Percentiles rank a stretch among this genome's conserved stretches.
These are phyloP conservation scores for Elongisporangium undulatum DNA, from an alignment of 352 stramenopile species.

Conservation along the genomic window DNA sequence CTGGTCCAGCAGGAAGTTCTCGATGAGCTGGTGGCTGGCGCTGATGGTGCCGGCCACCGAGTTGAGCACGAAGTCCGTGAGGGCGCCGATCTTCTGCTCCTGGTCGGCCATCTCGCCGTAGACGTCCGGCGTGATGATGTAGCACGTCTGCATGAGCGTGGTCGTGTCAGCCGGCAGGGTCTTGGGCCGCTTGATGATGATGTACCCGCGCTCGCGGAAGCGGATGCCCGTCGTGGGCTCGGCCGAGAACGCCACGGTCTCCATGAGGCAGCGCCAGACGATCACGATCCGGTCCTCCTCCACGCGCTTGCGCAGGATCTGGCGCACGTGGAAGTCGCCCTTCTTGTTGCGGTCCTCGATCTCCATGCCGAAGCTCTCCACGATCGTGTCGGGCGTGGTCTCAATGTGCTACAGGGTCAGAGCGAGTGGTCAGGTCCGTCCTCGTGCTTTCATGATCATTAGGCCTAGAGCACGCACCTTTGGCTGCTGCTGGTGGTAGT, in stretches of 20 bases:
- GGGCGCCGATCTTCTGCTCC: constrained; percentile 51
- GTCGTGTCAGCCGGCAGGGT: constrained; percentile 14
- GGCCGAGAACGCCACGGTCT: constrained; percentile 45
- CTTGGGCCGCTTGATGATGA: constrained; percentile 45
- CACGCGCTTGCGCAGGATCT: constrained; percentile 49
- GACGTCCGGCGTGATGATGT: constrained; percentile 55
- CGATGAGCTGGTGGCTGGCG: constrained; percentile 67
- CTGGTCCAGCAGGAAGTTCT: constrained; percentile 57
- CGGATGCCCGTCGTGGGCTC: constrained; percentile 46
- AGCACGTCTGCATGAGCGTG: constrained; percentile 70
- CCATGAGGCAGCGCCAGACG: constrained; percentile 46
- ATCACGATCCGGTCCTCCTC: constrained; percentile 51
- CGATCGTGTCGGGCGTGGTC: constrained; percentile 40
- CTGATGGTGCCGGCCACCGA: constrained; percentile 54
- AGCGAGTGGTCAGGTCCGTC: constrained; percentile 8
- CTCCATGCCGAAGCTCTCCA: constrained; percentile 51
- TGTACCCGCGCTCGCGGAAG: constrained; percentile 58
- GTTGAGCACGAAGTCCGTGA: constrained; percentile 69
- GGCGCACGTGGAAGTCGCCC: constrained; percentile 44
- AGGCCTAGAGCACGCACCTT: constrained; percentile 18
- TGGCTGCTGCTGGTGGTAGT: constrained; percentile 42
- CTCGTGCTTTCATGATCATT: no score
- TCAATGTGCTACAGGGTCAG: constrained; percentile 31
- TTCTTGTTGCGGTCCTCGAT: constrained; percentile 41
- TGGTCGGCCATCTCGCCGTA: constrained; percentile 58